A percentile compares a stretch with the other conserved stretches of the same genome.
These are phyloP conservation scores for Nephromyces sp. DNA, from an alignment of 169 alveolate species.

Conservation along the genomic window DNA sequence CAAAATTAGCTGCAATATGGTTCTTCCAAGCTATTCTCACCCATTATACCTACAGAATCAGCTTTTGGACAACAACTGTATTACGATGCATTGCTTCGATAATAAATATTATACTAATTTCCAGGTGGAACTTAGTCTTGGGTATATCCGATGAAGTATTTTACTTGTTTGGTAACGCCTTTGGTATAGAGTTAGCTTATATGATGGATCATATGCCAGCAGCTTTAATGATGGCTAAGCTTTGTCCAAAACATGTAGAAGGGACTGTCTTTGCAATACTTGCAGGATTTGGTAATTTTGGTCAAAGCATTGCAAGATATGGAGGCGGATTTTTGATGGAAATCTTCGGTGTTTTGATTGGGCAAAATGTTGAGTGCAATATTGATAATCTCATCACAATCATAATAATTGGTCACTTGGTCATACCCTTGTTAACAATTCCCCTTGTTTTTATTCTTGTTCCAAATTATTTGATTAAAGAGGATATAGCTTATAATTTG, in stretches of 20 bases:
- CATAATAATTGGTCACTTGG: not conserved
- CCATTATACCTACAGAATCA: too few species aligned
- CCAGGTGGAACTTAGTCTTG: not conserved
- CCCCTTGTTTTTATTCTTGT: conserved; percentile 1
- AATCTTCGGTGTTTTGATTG: not conserved
- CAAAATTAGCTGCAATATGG: not conserved
- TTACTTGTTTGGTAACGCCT: conserved; percentile 24
- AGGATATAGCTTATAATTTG: too few species aligned
- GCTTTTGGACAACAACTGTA: conserved; percentile 11
- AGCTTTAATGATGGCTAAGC: not conserved
- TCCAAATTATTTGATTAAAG: too few species aligned
- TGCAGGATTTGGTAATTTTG: conserved; percentile 15
- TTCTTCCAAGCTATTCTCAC: not conserved
- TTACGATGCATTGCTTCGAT: conserved; percentile 6
- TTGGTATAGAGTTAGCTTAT: not conserved
- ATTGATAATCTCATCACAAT: not conserved
- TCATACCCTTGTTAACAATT: conserved; percentile 3
- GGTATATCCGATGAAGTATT: not conserved
- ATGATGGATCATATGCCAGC: conserved; percentile 9
- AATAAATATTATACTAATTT: not conserved
- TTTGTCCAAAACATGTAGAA: conserved; percentile 8
- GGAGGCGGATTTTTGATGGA: too few species aligned
- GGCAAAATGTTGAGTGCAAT: not conserved
- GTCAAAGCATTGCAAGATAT: not conserved
- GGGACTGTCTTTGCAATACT: conserved; percentile 5